Percentiles rank a stretch among this genome's conserved stretches.
Evolutionary conservation across 768 basidiomycete species (phyloP).

Genomic region (Lepiota brunneoincarnata): DNA sequence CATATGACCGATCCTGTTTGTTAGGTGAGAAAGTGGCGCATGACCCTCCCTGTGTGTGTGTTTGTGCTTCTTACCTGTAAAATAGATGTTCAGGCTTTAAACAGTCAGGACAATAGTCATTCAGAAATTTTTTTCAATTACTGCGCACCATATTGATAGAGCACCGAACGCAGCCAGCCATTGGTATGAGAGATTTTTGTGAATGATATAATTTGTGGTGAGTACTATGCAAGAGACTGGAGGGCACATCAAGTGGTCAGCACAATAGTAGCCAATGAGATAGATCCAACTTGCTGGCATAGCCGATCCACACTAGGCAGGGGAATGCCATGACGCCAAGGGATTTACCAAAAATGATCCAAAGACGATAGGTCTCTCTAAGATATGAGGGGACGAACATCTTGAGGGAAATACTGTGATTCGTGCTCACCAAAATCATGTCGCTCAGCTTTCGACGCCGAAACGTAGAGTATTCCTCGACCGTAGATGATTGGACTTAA

Average conservation of each 20-base stretch:
- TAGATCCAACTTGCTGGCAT: not conserved
- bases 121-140: not conserved
- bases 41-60: not conserved
- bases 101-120: too few species aligned
- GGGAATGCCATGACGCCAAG: not conserved
- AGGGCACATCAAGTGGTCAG: not conserved
- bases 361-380: not conserved
- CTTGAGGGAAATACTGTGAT: not conserved
- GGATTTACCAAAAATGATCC: not conserved
- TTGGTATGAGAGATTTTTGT: not conserved
- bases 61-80: not conserved
- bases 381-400: not conserved
- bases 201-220: not conserved
- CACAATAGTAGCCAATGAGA: too few species aligned
- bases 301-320: slow-evolving; percentile 1
- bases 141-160: slow-evolving; percentile 1
- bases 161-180: not conserved
- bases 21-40: not conserved
- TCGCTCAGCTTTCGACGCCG: not conserved
- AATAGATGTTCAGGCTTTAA: slow-evolving; percentile 1
- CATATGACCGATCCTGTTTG: not conserved
- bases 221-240: not conserved
- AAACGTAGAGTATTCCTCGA: not conserved
- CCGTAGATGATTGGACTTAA: not conserved
- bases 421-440: not conserved